phyloP scores from a whole-genome alignment of 106 monocot species.

The Iris macrosiphon region DNA sequence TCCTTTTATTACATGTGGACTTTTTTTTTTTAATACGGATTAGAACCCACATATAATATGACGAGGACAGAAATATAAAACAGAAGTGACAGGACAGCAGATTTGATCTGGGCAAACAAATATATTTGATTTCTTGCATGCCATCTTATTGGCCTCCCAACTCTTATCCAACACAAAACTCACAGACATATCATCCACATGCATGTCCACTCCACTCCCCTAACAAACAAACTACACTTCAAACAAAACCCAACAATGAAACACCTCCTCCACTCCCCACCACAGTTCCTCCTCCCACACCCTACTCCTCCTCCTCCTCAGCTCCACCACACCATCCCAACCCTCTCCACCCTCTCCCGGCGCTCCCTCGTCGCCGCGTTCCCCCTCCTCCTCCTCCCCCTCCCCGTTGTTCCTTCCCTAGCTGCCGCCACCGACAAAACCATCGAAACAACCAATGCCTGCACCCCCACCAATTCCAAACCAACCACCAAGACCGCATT shows the following conservation, averaged over 20 bases:
- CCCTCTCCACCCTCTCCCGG: background rate
- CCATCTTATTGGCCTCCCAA: no score
- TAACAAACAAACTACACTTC: background rate
- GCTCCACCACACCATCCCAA: background rate
- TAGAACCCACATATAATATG: no score
- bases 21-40: no score
- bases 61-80: no score
- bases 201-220: no score
- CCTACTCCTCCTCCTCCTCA: background rate
- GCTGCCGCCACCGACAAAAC: background rate
- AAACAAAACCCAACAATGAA: background rate
- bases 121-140: no score
- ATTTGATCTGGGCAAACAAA: no score
- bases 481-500: conserved; percentile 4
- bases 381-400: background rate
- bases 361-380: background rate
- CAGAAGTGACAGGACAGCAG: no score
- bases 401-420: background rate
- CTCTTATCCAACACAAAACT: no score
- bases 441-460: background rate
- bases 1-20: no score
- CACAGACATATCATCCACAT: no score
- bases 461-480: background rate
- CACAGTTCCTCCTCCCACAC: conserved; percentile 4
- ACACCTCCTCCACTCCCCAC: conserved; percentile 7